Conservation (phyloP, 805 yeast species). For the Naumovozyma castellii region DNA sequence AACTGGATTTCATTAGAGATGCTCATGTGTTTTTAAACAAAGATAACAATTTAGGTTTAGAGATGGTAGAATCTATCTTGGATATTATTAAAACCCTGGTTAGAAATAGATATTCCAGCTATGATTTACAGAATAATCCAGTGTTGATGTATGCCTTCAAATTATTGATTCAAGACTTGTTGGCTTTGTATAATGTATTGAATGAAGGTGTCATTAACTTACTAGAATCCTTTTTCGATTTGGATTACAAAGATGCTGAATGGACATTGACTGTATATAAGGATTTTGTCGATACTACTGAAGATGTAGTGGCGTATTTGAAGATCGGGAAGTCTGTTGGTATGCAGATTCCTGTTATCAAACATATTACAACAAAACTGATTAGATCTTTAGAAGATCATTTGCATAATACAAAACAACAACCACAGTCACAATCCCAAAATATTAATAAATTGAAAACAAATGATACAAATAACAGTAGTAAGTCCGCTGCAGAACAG, state of each 20-base stretch:
- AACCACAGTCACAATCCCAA: constrained; percentile 35
- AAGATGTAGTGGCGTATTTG: constrained; percentile 76
- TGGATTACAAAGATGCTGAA: constrained; percentile 76
- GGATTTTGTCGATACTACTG: constrained; percentile 74
- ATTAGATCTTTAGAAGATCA: constrained; percentile 82
- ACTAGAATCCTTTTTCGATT: constrained; percentile 89
- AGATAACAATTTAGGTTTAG: constrained; percentile 44
- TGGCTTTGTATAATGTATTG: constrained; percentile 74
- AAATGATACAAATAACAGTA: constrained; percentile 9
- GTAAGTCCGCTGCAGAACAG: constrained; percentile 22
- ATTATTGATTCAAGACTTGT: constrained; percentile 75
- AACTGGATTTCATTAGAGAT: constrained; percentile 69
- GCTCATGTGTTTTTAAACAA: constrained; percentile 44
- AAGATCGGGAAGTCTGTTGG: constrained; percentile 90
- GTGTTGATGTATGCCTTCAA: constrained; percentile 67
- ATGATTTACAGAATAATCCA: constrained; percentile 77
- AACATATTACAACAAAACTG: constrained; percentile 93
- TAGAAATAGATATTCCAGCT: constrained; percentile 65
- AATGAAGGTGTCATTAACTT: constrained; percentile 93
- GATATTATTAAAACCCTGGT: constrained; percentile 67
- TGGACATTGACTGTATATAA: constrained; percentile 77
- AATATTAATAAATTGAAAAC: neutral
- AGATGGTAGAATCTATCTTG: constrained; percentile 75
- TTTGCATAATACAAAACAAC: constrained; percentile 37
- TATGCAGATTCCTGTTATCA: constrained; percentile 86